Percentiles rank a stretch among this genome's conserved stretches.
Evolutionary conservation across 495 filamentous ascomycete genomes (phyloP).

Genomic region (Lasiosphaeriaceae sp.): DNA sequence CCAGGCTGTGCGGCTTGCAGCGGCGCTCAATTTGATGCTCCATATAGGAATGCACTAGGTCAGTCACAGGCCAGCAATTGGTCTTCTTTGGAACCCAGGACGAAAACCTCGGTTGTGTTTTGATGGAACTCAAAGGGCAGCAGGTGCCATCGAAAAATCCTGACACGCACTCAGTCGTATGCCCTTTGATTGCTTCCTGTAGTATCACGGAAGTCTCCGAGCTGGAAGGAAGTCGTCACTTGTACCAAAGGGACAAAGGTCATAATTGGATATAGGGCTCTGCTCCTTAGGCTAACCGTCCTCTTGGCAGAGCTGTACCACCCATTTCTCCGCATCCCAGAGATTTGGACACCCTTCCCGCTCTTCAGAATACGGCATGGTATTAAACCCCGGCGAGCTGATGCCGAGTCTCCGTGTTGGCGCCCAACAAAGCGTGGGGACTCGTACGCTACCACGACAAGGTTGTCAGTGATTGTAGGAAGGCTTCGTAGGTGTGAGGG

Average conservation of each 20-base stretch:
- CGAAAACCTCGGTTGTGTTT: too few relatives aligned
- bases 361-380: constrained; percentile 14
- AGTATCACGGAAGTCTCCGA: too few relatives aligned
- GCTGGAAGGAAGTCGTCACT: too few relatives aligned
- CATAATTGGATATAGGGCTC: not conserved
- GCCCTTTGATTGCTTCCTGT: too few relatives aligned
- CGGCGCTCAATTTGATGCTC: too few relatives aligned
- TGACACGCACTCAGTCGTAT: too few relatives aligned
- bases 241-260: not conserved
- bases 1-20: too few relatives aligned
- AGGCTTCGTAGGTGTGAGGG: not conserved
- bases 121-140: too few relatives aligned
- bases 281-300: not conserved
- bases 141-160: too few relatives aligned
- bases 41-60: too few relatives aligned
- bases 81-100: too few relatives aligned
- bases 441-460: not conserved
- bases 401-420: constrained; percentile 18
- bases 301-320: constrained; percentile 6
- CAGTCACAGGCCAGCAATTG: too few relatives aligned
- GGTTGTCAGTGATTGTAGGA: not conserved
- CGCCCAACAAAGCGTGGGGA: constrained; percentile 10
- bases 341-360: constrained; percentile 12
- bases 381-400: constrained; percentile 17
- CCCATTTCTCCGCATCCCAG: constrained; percentile 12